These are phyloP conservation scores for Dryas alaskensis DNA, from an alignment of 306 rosid species.

Conservation along the genomic window DNA sequence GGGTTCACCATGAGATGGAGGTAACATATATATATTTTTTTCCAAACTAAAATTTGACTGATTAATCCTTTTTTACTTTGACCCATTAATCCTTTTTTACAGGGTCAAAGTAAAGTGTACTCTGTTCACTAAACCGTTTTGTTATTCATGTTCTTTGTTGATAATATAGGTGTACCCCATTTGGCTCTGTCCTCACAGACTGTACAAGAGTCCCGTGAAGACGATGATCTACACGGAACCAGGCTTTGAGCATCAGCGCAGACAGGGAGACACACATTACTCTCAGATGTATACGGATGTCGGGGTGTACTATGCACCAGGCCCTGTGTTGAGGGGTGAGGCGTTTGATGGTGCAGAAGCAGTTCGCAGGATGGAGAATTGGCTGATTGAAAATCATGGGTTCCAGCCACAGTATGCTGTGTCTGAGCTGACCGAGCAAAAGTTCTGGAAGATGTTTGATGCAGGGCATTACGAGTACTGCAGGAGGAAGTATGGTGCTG, in stretches of 20 bases:
- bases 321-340: slow-evolving; percentile 92
- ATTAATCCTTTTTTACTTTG: not conserved
- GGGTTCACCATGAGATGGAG: slow-evolving; percentile 97
- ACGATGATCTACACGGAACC: slow-evolving; percentile 83
- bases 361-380: slow-evolving; percentile 69
- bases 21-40: slow-evolving; percentile 27
- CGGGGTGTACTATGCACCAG: slow-evolving; percentile 92
- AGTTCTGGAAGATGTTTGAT: slow-evolving; percentile 94
- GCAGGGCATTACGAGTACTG: slow-evolving; percentile 68
- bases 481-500: slow-evolving; percentile 84
- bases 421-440: slow-evolving; percentile 81
- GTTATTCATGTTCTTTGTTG: slow-evolving; percentile 3
- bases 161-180: slow-evolving; percentile 72
- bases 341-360: slow-evolving; percentile 81
- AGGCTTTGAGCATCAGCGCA: slow-evolving; percentile 77
- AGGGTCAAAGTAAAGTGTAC: not conserved
- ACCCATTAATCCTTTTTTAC: not conserved
- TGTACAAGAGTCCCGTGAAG: slow-evolving; percentile 71
- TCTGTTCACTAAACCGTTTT: not conserved
- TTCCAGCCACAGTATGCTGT: slow-evolving; percentile 95
- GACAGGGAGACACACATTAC: slow-evolving; percentile 85
- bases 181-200: slow-evolving; percentile 94
- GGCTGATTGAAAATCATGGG: slow-evolving; percentile 91
- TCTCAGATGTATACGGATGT: slow-evolving; percentile 96
- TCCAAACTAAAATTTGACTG: not conserved